Conservation (phyloP, 2,329 filamentous ascomycete genomes). For the Coniochaeta prunicola region DNA sequence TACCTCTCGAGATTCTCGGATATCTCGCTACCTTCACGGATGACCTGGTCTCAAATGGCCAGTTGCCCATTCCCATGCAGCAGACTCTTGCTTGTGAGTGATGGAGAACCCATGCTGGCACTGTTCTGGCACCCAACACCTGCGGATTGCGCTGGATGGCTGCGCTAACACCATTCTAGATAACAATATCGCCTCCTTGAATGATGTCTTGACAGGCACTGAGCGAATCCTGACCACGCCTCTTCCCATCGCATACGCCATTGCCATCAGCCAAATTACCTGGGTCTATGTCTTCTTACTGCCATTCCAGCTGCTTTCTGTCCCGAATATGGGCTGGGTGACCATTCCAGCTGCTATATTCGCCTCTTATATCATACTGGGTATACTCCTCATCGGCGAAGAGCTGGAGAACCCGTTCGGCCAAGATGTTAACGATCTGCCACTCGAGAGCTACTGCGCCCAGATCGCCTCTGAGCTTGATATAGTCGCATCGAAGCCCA, state of each 20-base stretch:
- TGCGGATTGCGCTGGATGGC: neutral
- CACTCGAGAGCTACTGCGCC: constrained; percentile 57
- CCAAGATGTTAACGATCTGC: constrained; percentile 60
- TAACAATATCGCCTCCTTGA: constrained; percentile 45
- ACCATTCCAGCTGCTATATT: constrained; percentile 61
- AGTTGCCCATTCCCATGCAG: constrained; percentile 38
- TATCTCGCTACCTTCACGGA: constrained; percentile 58
- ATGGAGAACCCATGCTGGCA: constrained; percentile 7
- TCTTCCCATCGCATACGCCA: constrained; percentile 65
- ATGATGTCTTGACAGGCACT: constrained; percentile 58
- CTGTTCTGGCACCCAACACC: neutral
- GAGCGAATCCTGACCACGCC: constrained; percentile 70
- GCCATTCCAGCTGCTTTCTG: constrained; percentile 60
- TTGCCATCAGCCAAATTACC: constrained; percentile 69
- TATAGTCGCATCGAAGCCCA: constrained; percentile 48
- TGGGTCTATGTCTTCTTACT: constrained; percentile 68
- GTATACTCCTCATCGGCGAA: constrained; percentile 57
- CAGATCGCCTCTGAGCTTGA: constrained; percentile 59
- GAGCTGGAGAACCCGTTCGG: constrained; percentile 69
- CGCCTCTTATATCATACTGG: constrained; percentile 67
- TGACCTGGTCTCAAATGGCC: constrained; percentile 41
- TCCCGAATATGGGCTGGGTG: constrained; percentile 49
- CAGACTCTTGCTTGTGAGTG: constrained; percentile 42
- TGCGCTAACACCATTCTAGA: constrained; percentile 5
- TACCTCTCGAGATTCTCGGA: constrained; percentile 63